Evolutionary conservation across 495 filamentous ascomycete genomes (phyloP).

Genomic region (Aspergillus olivimuriae): DNA sequence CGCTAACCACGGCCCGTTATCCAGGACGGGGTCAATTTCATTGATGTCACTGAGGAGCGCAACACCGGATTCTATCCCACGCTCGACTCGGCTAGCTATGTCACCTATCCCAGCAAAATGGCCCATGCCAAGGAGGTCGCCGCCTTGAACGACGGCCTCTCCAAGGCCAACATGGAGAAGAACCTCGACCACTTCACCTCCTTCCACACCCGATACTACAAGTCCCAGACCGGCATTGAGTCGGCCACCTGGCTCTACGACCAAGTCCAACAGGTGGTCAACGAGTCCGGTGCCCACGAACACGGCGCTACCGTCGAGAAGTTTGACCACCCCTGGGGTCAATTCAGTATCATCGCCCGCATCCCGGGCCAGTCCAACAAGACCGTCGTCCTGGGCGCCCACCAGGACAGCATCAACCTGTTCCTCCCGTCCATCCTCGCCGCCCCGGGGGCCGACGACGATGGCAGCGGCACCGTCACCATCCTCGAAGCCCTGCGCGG

Average conservation of each 20-base stretch:
- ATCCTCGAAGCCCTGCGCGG: conserved; percentile 66
- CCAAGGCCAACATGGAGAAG: conserved; percentile 68
- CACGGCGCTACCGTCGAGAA: conserved; percentile 61
- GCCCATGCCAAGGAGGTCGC: conserved; percentile 58
- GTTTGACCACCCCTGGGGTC: conserved; percentile 83
- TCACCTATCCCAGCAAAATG: conserved; percentile 62
- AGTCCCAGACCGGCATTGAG: conserved; percentile 74
- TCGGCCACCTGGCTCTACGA: conserved; percentile 83
- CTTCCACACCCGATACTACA: conserved; percentile 88
- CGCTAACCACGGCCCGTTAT: conserved; percentile 7
- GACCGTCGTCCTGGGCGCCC: conserved; percentile 72
- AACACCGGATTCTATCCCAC: conserved; percentile 30
- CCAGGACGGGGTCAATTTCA: conserved; percentile 81
- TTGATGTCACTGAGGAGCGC: conserved; percentile 77
- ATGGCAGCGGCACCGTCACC: conserved; percentile 72
- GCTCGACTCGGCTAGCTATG: conserved; percentile 22
- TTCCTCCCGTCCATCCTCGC: conserved; percentile 79
- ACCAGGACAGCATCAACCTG: conserved; percentile 85
- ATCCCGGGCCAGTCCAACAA: conserved; percentile 82
- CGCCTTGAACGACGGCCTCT: conserved; percentile 60
- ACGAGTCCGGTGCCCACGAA: conserved; percentile 59
- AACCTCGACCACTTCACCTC: conserved; percentile 73
- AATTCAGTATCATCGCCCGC: conserved; percentile 86
- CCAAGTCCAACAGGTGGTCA: conserved; percentile 67
- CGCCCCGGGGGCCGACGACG: conserved; percentile 70